phyloP scores from a whole-genome alignment of 257 asterid species.

The Galeopsis tetrahit region DNA sequence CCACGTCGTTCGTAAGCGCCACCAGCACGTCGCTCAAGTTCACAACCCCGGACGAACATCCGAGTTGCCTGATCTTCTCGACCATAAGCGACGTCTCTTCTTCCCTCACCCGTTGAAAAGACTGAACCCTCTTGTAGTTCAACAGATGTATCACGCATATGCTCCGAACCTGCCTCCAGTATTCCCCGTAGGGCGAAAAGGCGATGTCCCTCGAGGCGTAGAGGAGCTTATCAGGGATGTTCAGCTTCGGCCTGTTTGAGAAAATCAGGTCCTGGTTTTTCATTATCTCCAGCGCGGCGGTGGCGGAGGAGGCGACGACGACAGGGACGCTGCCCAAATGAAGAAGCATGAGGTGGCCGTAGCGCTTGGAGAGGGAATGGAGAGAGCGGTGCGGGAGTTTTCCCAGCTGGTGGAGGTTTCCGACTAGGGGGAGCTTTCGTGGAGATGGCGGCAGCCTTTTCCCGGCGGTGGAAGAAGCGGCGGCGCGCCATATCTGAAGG shows the following conservation, averaged over 20 bases:
- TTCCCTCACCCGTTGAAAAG: slow-evolving; percentile 40
- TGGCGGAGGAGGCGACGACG: slow-evolving; percentile 45
- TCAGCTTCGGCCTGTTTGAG: slow-evolving; percentile 43
- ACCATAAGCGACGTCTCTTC: slow-evolving; percentile 53
- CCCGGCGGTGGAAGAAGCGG: not conserved
- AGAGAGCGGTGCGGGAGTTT: slow-evolving; percentile 17
- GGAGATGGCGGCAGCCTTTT: not conserved
- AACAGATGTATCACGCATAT: slow-evolving; percentile 51
- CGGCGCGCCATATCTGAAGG: not conserved
- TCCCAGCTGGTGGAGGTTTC: slow-evolving; percentile 8
- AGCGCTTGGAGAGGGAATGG: slow-evolving; percentile 33
- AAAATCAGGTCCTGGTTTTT: slow-evolving; percentile 45
- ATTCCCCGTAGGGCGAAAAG: slow-evolving; percentile 49
- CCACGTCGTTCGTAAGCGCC: slow-evolving; percentile 33
- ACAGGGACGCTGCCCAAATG: slow-evolving; percentile 46
- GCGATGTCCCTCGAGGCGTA: slow-evolving; percentile 41
- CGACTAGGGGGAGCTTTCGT: not conserved
- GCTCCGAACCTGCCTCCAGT: slow-evolving; percentile 50
- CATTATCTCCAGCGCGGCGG: slow-evolving; percentile 45
- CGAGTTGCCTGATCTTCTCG: slow-evolving; percentile 28
- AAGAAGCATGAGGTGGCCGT: slow-evolving; percentile 54
- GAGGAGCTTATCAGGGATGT: slow-evolving; percentile 22
- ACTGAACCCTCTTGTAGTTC: slow-evolving; percentile 49
- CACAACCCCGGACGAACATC: slow-evolving; percentile 10
- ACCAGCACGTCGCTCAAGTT: slow-evolving; percentile 40